Base-by-base conservation (phyloP, 2,329 filamentous ascomycete genomes). In the Claviceps purpurea region DNA sequence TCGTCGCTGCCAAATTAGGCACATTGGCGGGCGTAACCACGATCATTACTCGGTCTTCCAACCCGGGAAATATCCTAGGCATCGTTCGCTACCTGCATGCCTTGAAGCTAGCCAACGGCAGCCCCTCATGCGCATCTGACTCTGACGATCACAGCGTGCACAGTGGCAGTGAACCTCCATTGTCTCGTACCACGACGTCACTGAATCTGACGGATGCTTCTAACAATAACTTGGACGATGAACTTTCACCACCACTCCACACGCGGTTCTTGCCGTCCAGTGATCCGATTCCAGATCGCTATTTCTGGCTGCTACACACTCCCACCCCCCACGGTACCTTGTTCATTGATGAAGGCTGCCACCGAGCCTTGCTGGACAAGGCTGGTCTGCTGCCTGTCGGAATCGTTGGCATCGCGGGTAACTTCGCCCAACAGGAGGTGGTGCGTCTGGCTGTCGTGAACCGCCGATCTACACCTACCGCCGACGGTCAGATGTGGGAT, bases 261-360 rank as follows among this genome's bases (percentile, higher is more conserved):
- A 98, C 93, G 3, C 84, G 93, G 53, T 98, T 98, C 74, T 75
- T 95, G 13, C 89, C 90, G 0, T 89, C 89, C 10, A 73, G 78
- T 0, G 82, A 87, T 26, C 90, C 91, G 1, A 93, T 97, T 54
- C 83, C 89, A 52, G 93, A 96, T 65, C 85, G 91, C 56, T 89
- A 93, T 64, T 97, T 98, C 75, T 98, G 93, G 93, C 83, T 98
- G 48, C 77, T 97, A 0, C 89, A 98, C 68, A 93, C 91, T 10
- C 81, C 96, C 11, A 83, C 84, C 24, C 89, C 93, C 0, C 90
- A 95, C 62, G 93, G 93, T 14, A 95, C 85, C 2, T 65, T 98
- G 26, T 97, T 88, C 70, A 94, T 98, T 60, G 93, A 98, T 71
- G 73, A 80, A n/a, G 93, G 93, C 43, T 91, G 91, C 3, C 83